phyloP scores from a whole-genome alignment of 495 filamentous ascomycete species.

The Letharia lupina region DNA sequence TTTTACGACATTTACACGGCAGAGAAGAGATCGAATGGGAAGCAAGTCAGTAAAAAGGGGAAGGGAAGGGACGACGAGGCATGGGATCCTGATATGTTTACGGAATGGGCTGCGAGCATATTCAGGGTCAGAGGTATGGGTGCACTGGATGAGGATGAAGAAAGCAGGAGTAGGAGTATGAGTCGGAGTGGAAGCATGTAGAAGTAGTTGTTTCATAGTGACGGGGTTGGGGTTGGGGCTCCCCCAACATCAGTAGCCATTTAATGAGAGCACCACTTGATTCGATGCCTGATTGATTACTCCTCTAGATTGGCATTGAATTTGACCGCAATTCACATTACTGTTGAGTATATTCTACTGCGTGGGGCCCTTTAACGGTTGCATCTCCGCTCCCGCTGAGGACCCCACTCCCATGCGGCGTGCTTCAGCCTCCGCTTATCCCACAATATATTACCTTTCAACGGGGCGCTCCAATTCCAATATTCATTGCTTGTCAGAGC shows the following conservation, averaged over 20 bases:
- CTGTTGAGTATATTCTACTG: background rate
- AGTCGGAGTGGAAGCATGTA: slow-evolving; percentile 25
- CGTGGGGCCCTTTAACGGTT: background rate
- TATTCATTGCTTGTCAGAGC: background rate
- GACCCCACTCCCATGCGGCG: background rate
- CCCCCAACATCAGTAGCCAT: background rate
- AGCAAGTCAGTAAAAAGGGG: slow-evolving; percentile 45
- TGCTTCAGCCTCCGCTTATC: slow-evolving; percentile 1
- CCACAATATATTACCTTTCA: background rate
- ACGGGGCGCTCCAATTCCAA: background rate
- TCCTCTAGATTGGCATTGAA: background rate
- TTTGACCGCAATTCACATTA: background rate
- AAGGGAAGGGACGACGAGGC: slow-evolving; percentile 54
- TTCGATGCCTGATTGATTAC: background rate
- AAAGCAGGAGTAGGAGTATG: slow-evolving; percentile 33
- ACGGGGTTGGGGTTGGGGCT: background rate
- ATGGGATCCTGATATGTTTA: slow-evolving; percentile 59
- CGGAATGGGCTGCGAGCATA: slow-evolving; percentile 48
- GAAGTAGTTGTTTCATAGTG: no score
- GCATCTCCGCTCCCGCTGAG: slow-evolving; percentile 9
- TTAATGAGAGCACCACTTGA: background rate
- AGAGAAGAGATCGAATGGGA: slow-evolving; percentile 37
- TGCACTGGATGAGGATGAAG: slow-evolving; percentile 30
- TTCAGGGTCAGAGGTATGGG: slow-evolving; percentile 46
- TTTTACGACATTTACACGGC: slow-evolving; percentile 48